Percentiles rank a stretch among this genome's conserved stretches.
These are phyloP conservation scores for Avena sativa DNA, from an alignment of 176 grass and related monocot genomes.

Conservation along the genomic window DNA sequence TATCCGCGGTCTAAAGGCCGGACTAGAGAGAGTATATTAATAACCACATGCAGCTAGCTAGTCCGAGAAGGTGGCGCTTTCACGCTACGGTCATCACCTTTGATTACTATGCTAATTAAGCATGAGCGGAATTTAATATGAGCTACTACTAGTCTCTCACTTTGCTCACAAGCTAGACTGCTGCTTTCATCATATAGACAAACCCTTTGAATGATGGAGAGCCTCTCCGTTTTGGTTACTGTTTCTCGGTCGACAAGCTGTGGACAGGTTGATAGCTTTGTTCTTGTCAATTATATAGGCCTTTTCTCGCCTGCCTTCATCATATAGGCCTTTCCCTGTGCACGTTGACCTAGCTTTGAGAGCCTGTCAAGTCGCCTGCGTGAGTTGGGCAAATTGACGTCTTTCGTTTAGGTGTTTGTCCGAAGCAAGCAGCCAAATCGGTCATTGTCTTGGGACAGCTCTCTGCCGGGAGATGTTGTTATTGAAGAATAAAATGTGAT, in stretches of 20 bases:
- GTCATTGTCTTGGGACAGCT: slow-evolving; percentile 16
- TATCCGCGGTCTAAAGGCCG: neutral
- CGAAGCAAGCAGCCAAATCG: slow-evolving; percentile 38
- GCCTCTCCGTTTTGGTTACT: neutral
- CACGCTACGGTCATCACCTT: slow-evolving; percentile 16
- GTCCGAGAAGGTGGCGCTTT: slow-evolving; percentile 38
- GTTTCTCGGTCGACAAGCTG: slow-evolving; percentile 26
- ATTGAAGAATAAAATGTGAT: neutral
- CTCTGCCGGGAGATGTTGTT: neutral
- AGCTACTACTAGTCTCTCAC: neutral
- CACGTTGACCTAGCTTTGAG: slow-evolving; percentile 45
- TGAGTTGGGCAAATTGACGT: slow-evolving; percentile 31
- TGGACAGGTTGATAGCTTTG: neutral
- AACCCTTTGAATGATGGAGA: slow-evolving; percentile 30
- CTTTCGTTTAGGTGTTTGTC: slow-evolving; percentile 23
- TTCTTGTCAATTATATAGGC: slow-evolving; percentile 15
- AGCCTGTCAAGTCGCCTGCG: slow-evolving; percentile 40
- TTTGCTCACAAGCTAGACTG: neutral
- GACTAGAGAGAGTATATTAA: neutral
- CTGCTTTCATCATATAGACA: neutral
- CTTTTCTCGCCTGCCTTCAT: neutral
- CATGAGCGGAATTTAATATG: neutral
- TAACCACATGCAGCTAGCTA: neutral
- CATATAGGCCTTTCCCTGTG: slow-evolving; percentile 39
- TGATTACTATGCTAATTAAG: slow-evolving; percentile 14